Evolutionary conservation across 371 early-diverging fungal genomes (phyloP).

Genomic region (Syncephalastrum contaminatum): DNA sequence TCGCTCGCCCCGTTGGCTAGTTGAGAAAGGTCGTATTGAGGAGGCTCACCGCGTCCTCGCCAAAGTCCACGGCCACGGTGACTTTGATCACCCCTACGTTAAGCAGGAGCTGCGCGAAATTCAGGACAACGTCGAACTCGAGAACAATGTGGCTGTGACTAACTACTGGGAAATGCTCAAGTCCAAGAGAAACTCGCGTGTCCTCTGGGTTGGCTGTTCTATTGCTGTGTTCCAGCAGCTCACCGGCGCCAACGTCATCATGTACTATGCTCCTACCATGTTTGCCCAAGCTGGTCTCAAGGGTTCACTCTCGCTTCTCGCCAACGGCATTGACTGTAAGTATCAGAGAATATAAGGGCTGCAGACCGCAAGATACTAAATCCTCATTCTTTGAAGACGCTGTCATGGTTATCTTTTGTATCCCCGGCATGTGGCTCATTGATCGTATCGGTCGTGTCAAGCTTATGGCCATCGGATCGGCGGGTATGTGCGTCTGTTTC

Average conservation of each 20-base stretch:
- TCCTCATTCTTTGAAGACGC: constrained; percentile 64
- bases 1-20: constrained; percentile 55
- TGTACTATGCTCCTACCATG: constrained; percentile 62
- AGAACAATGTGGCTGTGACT: constrained; percentile 65
- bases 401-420: constrained; percentile 67
- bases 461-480: constrained; percentile 46
- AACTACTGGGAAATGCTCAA: constrained; percentile 72
- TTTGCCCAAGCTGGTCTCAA: constrained; percentile 68
- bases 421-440: constrained; percentile 69
- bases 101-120: constrained; percentile 77
- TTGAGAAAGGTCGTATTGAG: constrained; percentile 39
- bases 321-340: constrained; percentile 64
- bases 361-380: neutral
- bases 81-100: constrained; percentile 57
- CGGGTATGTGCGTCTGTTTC: constrained; percentile 40
- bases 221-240: constrained; percentile 69
- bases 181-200: constrained; percentile 60
- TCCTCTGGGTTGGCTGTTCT: constrained; percentile 66
- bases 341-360: constrained; percentile 14
- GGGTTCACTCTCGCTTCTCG: constrained; percentile 46
- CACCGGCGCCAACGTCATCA: constrained; percentile 51
- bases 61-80: constrained; percentile 63
- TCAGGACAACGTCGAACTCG: constrained; percentile 66
- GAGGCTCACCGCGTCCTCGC: constrained; percentile 79
- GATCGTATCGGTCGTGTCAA: constrained; percentile 49